phyloP scores from a whole-genome alignment of 1,139 yeast genomes.

The Yamadazyma triangularis region DNA sequence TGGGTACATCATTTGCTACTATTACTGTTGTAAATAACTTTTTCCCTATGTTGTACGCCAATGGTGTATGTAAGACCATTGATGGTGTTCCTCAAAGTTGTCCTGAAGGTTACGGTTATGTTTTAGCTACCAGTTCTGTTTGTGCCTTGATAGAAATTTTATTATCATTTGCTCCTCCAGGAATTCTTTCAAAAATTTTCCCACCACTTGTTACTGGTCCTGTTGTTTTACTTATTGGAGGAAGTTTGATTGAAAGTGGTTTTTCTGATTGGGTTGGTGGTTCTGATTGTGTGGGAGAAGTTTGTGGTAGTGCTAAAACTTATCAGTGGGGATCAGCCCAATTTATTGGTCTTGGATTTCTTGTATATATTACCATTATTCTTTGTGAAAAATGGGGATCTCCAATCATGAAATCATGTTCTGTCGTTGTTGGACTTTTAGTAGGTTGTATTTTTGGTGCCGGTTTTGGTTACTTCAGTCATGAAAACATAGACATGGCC shows the following conservation, averaged over 20 bases:
- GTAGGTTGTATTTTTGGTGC: constrained; percentile 90
- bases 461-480: constrained; percentile 76
- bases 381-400: constrained; percentile 82
- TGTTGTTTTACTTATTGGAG: constrained; percentile 78
- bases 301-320: constrained; percentile 11
- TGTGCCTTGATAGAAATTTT: constrained; percentile 71
- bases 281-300: constrained; percentile 52
- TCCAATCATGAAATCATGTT: constrained; percentile 92
- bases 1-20: constrained; percentile 85
- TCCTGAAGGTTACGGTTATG: constrained; percentile 85
- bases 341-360: constrained; percentile 79
- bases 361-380: constrained; percentile 68
- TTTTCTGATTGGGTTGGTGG: constrained; percentile 87
- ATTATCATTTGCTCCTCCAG: constrained; percentile 73
- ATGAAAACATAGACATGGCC: constrained; percentile 53
- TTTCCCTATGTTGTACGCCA: constrained; percentile 70
- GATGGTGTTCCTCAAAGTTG: constrained; percentile 68
- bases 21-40: constrained; percentile 73
- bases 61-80: constrained; percentile 61
- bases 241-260: constrained; percentile 61
- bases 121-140: constrained; percentile 68
- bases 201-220: constrained; percentile 92
- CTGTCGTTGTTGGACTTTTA: constrained; percentile 75
- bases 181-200: constrained; percentile 60
- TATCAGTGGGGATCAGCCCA: constrained; percentile 82